Percentiles rank a stretch among this genome's conserved stretches.
These are phyloP conservation scores for Adansonia madagascariensis DNA, from an alignment of 441 rosid genomes.

Conservation along the genomic window DNA sequence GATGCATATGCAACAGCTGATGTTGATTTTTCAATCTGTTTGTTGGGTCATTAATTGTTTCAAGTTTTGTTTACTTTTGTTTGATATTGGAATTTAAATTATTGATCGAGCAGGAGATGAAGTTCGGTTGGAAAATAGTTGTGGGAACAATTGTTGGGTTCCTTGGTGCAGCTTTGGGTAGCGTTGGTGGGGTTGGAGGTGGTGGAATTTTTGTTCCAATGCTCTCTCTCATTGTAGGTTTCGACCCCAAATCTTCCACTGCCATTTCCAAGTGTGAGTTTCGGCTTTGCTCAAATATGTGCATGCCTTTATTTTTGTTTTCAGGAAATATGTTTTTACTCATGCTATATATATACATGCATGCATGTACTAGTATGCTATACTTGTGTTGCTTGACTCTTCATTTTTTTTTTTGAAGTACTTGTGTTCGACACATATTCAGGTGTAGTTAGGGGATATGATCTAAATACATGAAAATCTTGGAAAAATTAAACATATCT, in stretches of 20 bases:
- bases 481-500: too few species aligned
- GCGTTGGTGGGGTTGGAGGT: constrained; percentile 58
- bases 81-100: not conserved
- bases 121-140: constrained; percentile 47
- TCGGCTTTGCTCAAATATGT: not conserved
- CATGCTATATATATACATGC: not conserved
- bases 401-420: too few species aligned
- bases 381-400: too few species aligned
- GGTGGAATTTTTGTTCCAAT: constrained; percentile 52
- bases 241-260: constrained; percentile 46
- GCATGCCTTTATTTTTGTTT: not conserved
- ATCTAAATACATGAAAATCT: too few species aligned
- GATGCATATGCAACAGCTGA: not conserved
- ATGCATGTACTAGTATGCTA: not conserved
- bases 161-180: constrained; percentile 48
- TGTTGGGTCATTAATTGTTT: not conserved
- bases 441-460: too few species aligned
- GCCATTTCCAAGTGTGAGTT: constrained; percentile 50
- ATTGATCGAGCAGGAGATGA: constrained; percentile 39
- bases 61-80: not conserved
- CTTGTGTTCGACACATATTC: too few species aligned
- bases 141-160: constrained; percentile 45
- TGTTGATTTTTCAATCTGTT: constrained; percentile 7
- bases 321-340: not conserved
- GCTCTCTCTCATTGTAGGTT: constrained; percentile 48